phyloP scores from a whole-genome alignment of 139 green algal genomes.

The Chlorella sp. region DNA sequence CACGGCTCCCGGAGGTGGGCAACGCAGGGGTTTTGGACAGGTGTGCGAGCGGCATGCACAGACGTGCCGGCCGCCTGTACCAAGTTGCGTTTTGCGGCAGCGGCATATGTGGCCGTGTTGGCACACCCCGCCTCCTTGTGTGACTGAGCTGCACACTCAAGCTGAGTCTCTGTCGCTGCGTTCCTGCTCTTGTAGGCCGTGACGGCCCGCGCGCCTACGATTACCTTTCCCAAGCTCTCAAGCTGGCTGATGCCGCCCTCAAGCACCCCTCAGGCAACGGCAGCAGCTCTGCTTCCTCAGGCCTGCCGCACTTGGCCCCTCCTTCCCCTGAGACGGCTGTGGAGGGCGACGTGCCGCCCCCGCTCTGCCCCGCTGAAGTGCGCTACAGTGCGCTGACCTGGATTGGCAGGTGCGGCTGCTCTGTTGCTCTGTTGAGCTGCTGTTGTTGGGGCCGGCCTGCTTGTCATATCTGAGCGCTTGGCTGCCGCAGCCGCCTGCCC shows the following conservation, averaged over 20 bases:
- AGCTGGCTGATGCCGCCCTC: neutral
- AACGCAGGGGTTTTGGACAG: neutral
- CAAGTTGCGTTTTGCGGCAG: too few species aligned
- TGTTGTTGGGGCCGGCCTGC: too few species aligned
- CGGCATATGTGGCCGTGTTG: too few species aligned
- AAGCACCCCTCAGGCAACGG: too few species aligned
- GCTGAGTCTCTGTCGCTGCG: too few species aligned
- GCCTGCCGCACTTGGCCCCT: neutral
- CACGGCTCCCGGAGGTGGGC: neutral
- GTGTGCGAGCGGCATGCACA: too few species aligned
- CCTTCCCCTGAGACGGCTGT: neutral
- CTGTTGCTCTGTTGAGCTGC: neutral
- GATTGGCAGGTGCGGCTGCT: conserved; percentile 1
- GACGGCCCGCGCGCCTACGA: neutral
- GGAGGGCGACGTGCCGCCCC: conserved; percentile 16
- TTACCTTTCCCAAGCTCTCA: neutral
- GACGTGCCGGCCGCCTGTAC: too few species aligned
- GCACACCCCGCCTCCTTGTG: too few species aligned
- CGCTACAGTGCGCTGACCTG: conserved; percentile 11
- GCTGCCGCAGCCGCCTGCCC: too few species aligned
- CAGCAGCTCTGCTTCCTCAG: neutral
- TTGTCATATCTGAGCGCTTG: too few species aligned
- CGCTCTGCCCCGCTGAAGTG: neutral
- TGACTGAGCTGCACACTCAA: too few species aligned
- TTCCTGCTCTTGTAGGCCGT: neutral